A percentile compares a stretch with the other conserved stretches of the same genome.
Evolutionary conservation across 257 asterid genomes (phyloP).

Genomic region (Capsicum baccatum): DNA sequence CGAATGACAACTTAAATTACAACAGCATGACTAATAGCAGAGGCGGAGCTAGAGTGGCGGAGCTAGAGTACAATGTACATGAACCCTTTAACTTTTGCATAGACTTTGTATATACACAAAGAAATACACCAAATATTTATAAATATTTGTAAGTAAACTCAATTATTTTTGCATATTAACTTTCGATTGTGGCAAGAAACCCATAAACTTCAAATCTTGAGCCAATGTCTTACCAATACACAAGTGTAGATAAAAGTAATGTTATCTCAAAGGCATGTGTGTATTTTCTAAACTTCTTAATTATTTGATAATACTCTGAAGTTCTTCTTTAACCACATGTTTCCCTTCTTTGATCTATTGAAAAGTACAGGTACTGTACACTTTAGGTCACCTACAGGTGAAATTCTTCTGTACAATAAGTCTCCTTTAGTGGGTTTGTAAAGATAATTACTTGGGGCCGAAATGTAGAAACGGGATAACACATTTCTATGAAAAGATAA

Average conservation of each 20-base stretch:
- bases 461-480: conserved; percentile 21
- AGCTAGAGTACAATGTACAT: too few relatives aligned
- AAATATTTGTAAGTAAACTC: too few relatives aligned
- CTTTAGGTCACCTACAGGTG: conserved; percentile 60
- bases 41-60: too few relatives aligned
- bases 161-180: too few relatives aligned
- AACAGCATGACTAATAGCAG: background rate
- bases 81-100: too few relatives aligned
- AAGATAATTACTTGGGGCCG: conserved; percentile 23
- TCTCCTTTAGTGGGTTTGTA: background rate
- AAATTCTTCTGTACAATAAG: conserved; percentile 43
- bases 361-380: conserved; percentile 60
- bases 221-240: too few relatives aligned
- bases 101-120: too few relatives aligned
- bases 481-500: background rate
- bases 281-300: conserved; percentile 51
- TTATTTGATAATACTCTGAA: conserved; percentile 40
- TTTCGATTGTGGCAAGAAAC: too few relatives aligned
- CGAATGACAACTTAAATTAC: background rate
- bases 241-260: background rate
- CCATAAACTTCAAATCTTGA: too few relatives aligned
- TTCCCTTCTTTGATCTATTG: conserved; percentile 62
- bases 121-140: too few relatives aligned
- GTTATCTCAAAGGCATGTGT: conserved; percentile 76
- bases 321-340: conserved; percentile 34